phyloP scores from a whole-genome alignment of 129 eudicot genomes.

The Centrapalus pauciflorus region DNA sequence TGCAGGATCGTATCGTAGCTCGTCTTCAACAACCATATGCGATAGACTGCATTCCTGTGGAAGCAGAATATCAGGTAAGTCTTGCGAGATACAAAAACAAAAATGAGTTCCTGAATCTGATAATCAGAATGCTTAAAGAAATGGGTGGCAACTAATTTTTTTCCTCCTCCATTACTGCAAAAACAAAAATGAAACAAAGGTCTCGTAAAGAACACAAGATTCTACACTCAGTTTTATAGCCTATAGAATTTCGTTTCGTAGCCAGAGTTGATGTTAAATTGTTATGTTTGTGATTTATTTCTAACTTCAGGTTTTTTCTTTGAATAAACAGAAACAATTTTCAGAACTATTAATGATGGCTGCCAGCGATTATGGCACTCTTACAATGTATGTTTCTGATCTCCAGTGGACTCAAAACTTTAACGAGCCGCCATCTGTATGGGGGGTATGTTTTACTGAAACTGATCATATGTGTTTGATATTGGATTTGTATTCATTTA shows the following conservation, averaged over 20 bases:
- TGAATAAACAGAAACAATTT: constrained; percentile 73
- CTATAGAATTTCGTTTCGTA: neutral
- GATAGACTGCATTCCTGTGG: constrained; percentile 85
- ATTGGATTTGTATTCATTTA: neutral
- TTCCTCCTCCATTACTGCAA: neutral
- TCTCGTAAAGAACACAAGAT: neutral
- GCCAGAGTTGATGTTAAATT: neutral
- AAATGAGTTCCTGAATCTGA: neutral
- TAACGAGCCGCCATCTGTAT: constrained; percentile 80
- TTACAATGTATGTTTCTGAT: constrained; percentile 74
- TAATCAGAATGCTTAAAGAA: neutral
- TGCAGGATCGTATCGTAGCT: constrained; percentile 87
- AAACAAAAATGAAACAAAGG: neutral
- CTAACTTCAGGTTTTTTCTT: neutral
- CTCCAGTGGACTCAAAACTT: constrained; percentile 86
- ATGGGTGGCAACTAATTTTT: neutral
- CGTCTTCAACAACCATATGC: constrained; percentile 94
- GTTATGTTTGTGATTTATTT: neutral
- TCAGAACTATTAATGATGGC: constrained; percentile 74
- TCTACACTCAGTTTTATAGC: neutral
- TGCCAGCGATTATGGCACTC: constrained; percentile 85
- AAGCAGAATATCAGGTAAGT: constrained; percentile 95
- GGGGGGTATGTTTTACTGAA: constrained; percentile 64
- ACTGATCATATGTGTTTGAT: neutral
- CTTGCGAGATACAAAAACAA: neutral